A percentile compares a stretch with the other conserved stretches of the same genome.
Evolutionary conservation across 805 yeast genomes (phyloP).

Genomic region (Lachancea lanzarotensis): DNA sequence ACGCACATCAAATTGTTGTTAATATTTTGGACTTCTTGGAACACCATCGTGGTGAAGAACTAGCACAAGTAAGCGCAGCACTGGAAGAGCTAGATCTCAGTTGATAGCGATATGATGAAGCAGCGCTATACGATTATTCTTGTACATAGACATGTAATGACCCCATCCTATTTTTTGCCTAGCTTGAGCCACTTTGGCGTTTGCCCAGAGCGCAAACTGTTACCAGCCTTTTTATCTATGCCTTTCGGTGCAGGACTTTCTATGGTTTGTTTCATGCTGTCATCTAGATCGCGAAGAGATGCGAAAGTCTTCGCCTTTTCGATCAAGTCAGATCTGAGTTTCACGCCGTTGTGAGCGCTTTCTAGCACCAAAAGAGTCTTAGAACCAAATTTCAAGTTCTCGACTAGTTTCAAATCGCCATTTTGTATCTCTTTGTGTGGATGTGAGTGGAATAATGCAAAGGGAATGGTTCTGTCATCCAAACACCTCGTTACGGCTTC

Average conservation of each 20-base stretch:
- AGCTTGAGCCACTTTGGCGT: slow-evolving; percentile 38
- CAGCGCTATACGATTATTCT: not conserved
- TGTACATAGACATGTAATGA: not conserved
- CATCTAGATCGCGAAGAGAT: slow-evolving; percentile 25
- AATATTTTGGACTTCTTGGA: slow-evolving; percentile 13
- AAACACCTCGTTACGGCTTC: slow-evolving; percentile 26
- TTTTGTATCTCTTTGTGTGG: slow-evolving; percentile 37
- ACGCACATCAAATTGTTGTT: slow-evolving; percentile 1
- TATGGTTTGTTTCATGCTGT: slow-evolving; percentile 9
- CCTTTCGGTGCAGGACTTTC: slow-evolving; percentile 11
- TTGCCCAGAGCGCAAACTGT: slow-evolving; percentile 11
- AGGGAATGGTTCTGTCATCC: slow-evolving; percentile 26
- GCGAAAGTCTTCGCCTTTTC: slow-evolving; percentile 29
- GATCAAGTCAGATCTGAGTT: slow-evolving; percentile 27
- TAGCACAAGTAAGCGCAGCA: slow-evolving; percentile 12
- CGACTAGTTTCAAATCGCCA: slow-evolving; percentile 30
- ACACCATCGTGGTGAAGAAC: slow-evolving; percentile 13
- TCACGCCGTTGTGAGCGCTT: slow-evolving; percentile 19
- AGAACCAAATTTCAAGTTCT: slow-evolving; percentile 39
- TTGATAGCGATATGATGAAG: not conserved
- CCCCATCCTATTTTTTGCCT: slow-evolving; percentile 30
- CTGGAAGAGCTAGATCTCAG: slow-evolving; percentile 13
- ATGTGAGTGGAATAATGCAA: slow-evolving; percentile 41
- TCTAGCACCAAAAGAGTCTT: slow-evolving; percentile 41
- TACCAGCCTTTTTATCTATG: slow-evolving; percentile 6